Percentiles rank a stretch among this genome's conserved stretches.
These are phyloP conservation scores for Begonia fuchsioides DNA, from an alignment of 306 rosid genomes.

Conservation along the genomic window DNA sequence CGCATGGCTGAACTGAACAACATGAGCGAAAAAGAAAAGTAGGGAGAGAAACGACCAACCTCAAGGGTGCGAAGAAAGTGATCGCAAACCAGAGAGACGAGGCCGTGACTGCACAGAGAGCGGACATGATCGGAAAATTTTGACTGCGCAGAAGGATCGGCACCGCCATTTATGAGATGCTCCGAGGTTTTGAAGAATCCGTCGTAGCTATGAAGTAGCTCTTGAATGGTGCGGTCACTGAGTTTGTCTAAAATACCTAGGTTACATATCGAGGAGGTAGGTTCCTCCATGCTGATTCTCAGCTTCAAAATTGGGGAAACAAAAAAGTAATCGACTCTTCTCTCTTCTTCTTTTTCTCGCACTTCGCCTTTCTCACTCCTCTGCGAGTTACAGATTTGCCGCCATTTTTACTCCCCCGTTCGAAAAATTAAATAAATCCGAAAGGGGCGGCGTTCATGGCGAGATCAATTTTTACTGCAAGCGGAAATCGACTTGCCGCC, in stretches of 20 bases:
- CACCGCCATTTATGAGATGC: conserved; percentile 37
- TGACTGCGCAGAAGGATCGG: conserved; percentile 42
- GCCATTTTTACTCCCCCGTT: background rate
- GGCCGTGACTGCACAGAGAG: conserved; percentile 44
- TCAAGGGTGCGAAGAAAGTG: conserved; percentile 61
- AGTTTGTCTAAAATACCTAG: conserved; percentile 35
- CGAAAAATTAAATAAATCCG: background rate
- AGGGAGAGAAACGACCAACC: conserved; percentile 18
- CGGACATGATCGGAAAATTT: conserved; percentile 47
- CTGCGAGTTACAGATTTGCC: background rate
- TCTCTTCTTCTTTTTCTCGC: background rate
- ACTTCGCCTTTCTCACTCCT: too few species aligned
- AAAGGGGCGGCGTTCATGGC: background rate
- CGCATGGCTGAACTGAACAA: background rate
- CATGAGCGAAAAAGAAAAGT: background rate
- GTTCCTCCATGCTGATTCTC: conserved; percentile 21
- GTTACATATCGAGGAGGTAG: conserved; percentile 22
- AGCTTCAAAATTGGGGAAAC: background rate
- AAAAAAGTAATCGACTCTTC: background rate
- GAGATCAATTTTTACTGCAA: too few species aligned
- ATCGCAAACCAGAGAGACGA: conserved; percentile 53
- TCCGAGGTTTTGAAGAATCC: conserved; percentile 46
- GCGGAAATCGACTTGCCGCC: too few species aligned
- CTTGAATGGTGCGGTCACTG: conserved; percentile 19
- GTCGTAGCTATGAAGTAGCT: conserved; percentile 32